Base-by-base conservation (phyloP, 208 protist genomes). In the Crithidia brevicula region DNA sequence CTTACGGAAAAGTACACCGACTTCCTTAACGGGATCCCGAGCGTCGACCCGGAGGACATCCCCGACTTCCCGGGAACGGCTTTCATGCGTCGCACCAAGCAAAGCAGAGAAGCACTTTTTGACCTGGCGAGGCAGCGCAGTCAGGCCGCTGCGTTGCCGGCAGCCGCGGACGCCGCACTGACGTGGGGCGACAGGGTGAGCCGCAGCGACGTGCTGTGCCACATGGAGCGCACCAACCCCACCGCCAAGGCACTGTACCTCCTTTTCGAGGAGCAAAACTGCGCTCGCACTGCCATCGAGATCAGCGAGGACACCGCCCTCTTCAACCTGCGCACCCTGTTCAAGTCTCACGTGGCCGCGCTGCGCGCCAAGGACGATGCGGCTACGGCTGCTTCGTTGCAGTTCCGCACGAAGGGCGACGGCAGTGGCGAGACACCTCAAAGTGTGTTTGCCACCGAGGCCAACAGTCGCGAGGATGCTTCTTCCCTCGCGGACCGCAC, bases 311-410 rank as follows among this genome's bases (percentile, higher is more conserved):
- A 57, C 16, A 60, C 54, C 2, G 66, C 53, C 4, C 27, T 64
- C 46, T 72, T 64, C 56, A 63, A 72, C 54, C 38, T 72, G 9
- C 33, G 31, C 8, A 28, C 30, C 27, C 56, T 72, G 25, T 46
- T 50, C 54, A 43, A 40, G 56, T 72, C 66, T 10, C 49, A 61
- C 54, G 22, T 51, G 7, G 56, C 20, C 8, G 52, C 49, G 54
- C 20, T 42, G 31, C 11, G n/a, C 15, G 66, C 42, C 23, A n/a
- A 57, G 45, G 22, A 33, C 7, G 42, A 13, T 9, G 42, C 42
- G 20, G 42, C 42, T 20, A 18, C 20, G 16, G 42, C 36, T 7
- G 15, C 36, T 40, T 7, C 36, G 36, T 7, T 13, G 36, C 15
- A 13, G 8, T 40, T 40, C 10, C 36, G 36, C 36, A 40, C 36